Percentiles rank a stretch among this genome's conserved stretches.
phyloP scores from a whole-genome alignment of 352 stramenopile genomes.

The Phytophthora litchii region DNA sequence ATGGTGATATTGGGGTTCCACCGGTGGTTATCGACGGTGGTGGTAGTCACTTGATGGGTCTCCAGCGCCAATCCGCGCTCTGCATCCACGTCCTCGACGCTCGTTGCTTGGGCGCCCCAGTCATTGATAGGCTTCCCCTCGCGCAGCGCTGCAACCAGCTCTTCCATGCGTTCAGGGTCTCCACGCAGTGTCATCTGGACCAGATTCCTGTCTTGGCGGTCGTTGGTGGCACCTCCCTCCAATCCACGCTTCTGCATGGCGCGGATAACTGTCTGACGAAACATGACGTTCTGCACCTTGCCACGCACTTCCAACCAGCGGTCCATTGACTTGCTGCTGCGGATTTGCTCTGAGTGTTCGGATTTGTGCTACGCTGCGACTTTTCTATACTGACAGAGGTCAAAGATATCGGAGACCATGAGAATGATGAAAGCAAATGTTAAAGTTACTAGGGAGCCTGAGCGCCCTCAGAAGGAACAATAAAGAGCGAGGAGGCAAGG shows the following conservation, averaged over 20 bases:
- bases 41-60: conserved; percentile 73
- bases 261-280: conserved; percentile 79
- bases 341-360: conserved; percentile 11
- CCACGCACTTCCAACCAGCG: conserved; percentile 69
- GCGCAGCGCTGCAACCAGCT: conserved; percentile 52
- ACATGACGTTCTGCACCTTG: conserved; percentile 86
- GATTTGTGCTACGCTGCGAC: neutral
- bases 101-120: conserved; percentile 59
- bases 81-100: conserved; percentile 51
- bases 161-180: conserved; percentile 42
- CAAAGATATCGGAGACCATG: conserved; percentile 4
- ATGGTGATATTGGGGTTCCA: conserved; percentile 84
- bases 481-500: conserved; percentile 27
- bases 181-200: conserved; percentile 70
- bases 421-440: conserved; percentile 35
- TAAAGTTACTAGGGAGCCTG: conserved; percentile 36
- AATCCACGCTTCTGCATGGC: conserved; percentile 75
- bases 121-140: conserved; percentile 64
- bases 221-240: conserved; percentile 69
- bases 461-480: conserved; percentile 22
- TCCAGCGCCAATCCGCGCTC: conserved; percentile 41
- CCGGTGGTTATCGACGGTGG: conserved; percentile 59
- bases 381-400: conserved; percentile 16
- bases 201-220: conserved; percentile 55
- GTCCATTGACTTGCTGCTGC: conserved; percentile 24